phyloP scores from a whole-genome alignment of 148 eudicot species.

The Rhododendron mucronatum region DNA sequence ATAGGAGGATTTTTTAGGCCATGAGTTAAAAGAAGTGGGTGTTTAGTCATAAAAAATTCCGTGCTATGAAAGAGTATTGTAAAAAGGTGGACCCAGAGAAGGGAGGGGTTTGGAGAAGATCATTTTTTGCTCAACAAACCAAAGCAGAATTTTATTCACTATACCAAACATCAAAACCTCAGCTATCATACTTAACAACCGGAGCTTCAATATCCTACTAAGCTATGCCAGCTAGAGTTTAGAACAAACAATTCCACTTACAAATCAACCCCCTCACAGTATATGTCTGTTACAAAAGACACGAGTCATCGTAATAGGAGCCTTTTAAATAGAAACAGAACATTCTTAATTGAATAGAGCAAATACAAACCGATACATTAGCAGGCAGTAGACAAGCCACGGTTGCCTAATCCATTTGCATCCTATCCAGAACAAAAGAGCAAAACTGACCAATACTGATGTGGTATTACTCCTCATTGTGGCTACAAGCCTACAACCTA shows the following conservation, averaged over 20 bases:
- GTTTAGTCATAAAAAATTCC: background rate
- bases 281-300: background rate
- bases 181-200: background rate
- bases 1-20: background rate
- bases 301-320: background rate
- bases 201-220: background rate
- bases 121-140: background rate
- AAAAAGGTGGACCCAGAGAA: background rate
- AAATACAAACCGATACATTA: background rate
- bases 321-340: background rate
- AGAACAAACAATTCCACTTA: background rate
- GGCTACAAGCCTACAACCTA: background rate
- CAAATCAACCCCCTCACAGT: background rate
- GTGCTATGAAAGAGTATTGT: background rate
- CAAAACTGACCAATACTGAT: background rate
- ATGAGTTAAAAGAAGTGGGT: background rate
- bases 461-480: background rate
- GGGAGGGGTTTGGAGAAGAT: background rate
- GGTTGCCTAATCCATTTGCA: background rate
- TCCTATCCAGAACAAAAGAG: background rate
- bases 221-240: background rate
- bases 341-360: background rate
- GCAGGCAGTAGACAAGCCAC: background rate
- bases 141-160: background rate
- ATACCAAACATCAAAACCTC: background rate